phyloP scores from a whole-genome alignment of 768 basidiomycete species.

The Kwoniella newhampshirensis region DNA sequence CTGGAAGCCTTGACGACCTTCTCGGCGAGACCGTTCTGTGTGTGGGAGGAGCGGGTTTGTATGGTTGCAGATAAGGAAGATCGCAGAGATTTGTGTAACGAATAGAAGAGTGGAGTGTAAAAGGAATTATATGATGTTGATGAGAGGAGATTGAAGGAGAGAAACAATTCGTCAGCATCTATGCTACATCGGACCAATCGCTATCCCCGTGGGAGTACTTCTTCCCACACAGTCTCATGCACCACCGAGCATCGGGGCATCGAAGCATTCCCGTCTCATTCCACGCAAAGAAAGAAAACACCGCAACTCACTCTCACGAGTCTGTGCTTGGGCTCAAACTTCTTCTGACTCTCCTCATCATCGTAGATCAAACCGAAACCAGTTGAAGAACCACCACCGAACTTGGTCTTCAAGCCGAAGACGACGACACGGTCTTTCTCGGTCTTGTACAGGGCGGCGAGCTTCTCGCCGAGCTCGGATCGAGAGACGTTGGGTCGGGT shows the following conservation, averaged over 20 bases:
- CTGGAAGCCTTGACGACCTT: constrained; percentile 91
- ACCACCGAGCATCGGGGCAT: background rate
- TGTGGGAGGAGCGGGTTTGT: background rate
- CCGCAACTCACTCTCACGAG: constrained; percentile 89
- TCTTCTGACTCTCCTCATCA: constrained; percentile 87
- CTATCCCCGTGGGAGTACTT: background rate
- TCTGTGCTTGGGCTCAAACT: constrained; percentile 95
- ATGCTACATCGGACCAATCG: background rate
- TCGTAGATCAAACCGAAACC: constrained; percentile 98
- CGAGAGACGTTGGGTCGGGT: constrained; percentile 90
- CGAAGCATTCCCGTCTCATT: background rate
- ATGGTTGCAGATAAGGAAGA: too few species aligned
- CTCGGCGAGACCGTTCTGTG: constrained; percentile 56
- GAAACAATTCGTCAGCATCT: constrained; percentile 9
- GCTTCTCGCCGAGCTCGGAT: constrained; percentile 85
- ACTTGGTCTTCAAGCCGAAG: constrained; percentile 89
- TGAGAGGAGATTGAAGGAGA: background rate
- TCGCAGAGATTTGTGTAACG: too few species aligned
- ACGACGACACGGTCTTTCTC: constrained; percentile 86
- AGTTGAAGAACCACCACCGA: constrained; percentile 96
- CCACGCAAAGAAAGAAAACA: too few species aligned
- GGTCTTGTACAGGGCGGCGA: constrained; percentile 88
- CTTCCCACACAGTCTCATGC: too few species aligned
- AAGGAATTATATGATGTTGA: too few species aligned
- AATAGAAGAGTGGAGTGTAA: too few species aligned